Percentiles rank a stretch among this genome's conserved stretches.
phyloP scores from a whole-genome alignment of 345 rosid species.

The Populus euphratica region DNA sequence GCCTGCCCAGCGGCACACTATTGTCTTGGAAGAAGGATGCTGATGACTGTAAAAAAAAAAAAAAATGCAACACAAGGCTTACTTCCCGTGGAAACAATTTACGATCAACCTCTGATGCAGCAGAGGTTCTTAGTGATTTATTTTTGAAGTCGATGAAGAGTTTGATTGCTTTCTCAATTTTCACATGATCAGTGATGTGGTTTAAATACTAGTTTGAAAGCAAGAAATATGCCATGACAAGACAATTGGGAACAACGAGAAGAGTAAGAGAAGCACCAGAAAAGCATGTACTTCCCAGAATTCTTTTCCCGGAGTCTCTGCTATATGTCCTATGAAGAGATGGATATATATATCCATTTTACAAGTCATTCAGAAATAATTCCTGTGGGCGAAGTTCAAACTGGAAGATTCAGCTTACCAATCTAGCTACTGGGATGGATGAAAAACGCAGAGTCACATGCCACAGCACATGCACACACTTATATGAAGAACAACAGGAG shows the following conservation, averaged over 20 bases:
- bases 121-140: background rate
- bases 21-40: conserved; percentile 54
- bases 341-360: too few relatives aligned
- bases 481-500: background rate
- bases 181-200: background rate
- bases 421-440: background rate
- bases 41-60: conserved; percentile 34
- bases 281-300: background rate
- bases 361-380: background rate
- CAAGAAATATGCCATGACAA: background rate
- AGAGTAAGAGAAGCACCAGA: background rate
- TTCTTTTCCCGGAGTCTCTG: background rate
- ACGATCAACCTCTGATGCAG: background rate
- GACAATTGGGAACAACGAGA: background rate
- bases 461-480: background rate
- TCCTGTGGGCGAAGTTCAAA: background rate
- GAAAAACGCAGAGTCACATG: background rate
- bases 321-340: background rate
- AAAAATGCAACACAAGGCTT: background rate
- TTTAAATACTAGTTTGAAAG: background rate
- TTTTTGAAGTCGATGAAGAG: background rate
- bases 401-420: background rate
- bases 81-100: too few relatives aligned
- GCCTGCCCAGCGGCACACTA: conserved; percentile 44
- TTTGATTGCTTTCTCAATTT: background rate